Evolutionary conservation across 805 yeast species (phyloP).

Genomic region (Metschnikowia vanudenii): DNA sequence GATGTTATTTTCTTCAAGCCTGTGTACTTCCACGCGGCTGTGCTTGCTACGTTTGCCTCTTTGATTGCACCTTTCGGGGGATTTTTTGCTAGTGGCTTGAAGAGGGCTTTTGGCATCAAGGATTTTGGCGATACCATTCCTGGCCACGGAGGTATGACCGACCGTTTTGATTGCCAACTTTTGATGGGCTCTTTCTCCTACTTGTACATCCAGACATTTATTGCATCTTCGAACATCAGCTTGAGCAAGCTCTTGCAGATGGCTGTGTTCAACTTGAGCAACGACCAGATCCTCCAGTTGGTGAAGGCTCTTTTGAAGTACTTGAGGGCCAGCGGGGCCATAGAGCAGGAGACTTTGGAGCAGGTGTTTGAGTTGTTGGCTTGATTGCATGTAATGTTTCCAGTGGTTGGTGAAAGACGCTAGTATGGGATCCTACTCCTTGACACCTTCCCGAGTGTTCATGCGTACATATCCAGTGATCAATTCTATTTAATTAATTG

Average conservation of each 20-base stretch:
- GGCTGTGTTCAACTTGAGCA: slow-evolving; percentile 66
- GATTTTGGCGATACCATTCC: slow-evolving; percentile 99
- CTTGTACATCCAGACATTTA: slow-evolving; percentile 88
- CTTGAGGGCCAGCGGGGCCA: slow-evolving; percentile 36
- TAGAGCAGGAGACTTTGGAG: slow-evolving; percentile 29
- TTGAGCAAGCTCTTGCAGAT: slow-evolving; percentile 75
- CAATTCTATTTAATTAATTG: too few relatives aligned
- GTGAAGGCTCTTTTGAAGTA: slow-evolving; percentile 58
- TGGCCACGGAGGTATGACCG: slow-evolving; percentile 98
- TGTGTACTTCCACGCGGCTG: slow-evolving; percentile 82
- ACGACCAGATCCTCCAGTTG: slow-evolving; percentile 62
- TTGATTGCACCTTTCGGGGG: slow-evolving; percentile 98
- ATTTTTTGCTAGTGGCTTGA: slow-evolving; percentile 95
- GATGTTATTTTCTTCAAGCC: slow-evolving; percentile 71
- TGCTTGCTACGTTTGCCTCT: slow-evolving; percentile 91
- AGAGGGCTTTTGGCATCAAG: slow-evolving; percentile 92
- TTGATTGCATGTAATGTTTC: background rate
- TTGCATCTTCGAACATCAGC: slow-evolving; percentile 67
- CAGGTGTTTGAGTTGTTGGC: slow-evolving; percentile 33
- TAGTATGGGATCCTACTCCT: too few relatives aligned
- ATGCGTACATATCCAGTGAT: too few relatives aligned
- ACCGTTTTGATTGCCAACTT: slow-evolving; percentile 96
- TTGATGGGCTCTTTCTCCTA: slow-evolving; percentile 95
- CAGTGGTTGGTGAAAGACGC: too few relatives aligned
- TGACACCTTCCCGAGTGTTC: too few relatives aligned